Base-by-base conservation (phyloP, 495 filamentous ascomycete genomes). In the Hyaloscypha finlandica region DNA sequence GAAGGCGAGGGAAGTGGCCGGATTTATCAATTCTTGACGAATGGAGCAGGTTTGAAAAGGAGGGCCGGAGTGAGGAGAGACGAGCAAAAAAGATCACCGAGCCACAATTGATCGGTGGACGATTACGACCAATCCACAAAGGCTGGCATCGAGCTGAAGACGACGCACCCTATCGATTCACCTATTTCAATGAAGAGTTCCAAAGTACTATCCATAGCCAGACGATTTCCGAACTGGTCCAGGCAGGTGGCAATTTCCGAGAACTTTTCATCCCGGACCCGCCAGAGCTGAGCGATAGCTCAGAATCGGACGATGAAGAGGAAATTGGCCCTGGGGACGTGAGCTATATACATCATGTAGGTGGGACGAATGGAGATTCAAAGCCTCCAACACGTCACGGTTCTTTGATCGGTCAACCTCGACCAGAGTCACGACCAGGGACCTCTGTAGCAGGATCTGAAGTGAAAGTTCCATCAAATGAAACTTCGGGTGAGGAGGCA, bases 161-260 rank as follows among this genome's bases (percentile, higher is more conserved):
- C 45, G 96, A 97, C 60, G 88, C 88, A 1, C 95, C 95, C 0
- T 99, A 96, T 74, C 86, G 95, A 53, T 98, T 96, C 74, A 99
- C 95, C 2, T 99, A 99, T 73, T 99, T 99, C 82, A 97, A 97
- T 75, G 95, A 98, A 72, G 92, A 97, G 68, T 92, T 98, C 66
- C 88, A 89, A 57, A 93, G 90, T 72, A 98, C 95, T 0, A 95
- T 98, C 68, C 95, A 98, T 75, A 93, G 92, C 25, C 93, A 97
- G 74, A 96, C 90, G 0, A 94, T 99, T 57, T 95, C 92, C 12
- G 95, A 97, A 73, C 81, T 99, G 32, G 84, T 94, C 3, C 93
- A 95, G 65, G 90, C 91, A 0, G 95, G 92, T 2, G 82, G 86
- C 65, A 90, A 84, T 56, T 99, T 99, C 77, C 81, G 80, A 64